Percentiles rank a stretch among this genome's conserved stretches.
These are phyloP conservation scores for Drechslerella coelobrocha DNA, from an alignment of 2,329 filamentous ascomycete species.

Conservation along the genomic window DNA sequence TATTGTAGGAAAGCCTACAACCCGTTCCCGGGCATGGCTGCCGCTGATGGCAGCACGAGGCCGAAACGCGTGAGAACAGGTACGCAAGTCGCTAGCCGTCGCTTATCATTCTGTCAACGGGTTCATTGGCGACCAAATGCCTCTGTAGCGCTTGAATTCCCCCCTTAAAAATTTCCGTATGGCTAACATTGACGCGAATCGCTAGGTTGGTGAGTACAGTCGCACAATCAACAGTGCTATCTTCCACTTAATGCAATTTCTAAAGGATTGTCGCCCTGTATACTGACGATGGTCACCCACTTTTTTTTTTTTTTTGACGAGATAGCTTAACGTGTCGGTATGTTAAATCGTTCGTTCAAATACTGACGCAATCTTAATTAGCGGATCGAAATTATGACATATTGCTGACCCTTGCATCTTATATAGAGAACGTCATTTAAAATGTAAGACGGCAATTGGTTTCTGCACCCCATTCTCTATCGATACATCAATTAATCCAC, in stretches of 20 bases:
- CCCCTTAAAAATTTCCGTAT: not conserved
- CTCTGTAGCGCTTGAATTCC: not conserved
- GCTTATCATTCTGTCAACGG: slow-evolving; percentile 10
- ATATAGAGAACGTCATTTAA: slow-evolving; percentile 54
- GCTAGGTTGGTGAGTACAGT: slow-evolving; percentile 46
- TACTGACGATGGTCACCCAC: slow-evolving; percentile 27
- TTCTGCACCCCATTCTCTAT: not conserved
- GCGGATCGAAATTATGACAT: slow-evolving; percentile 9
- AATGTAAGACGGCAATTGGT: slow-evolving; percentile 50
- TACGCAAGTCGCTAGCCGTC: slow-evolving; percentile 58
- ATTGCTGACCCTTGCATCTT: slow-evolving; percentile 35
- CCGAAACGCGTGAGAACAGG: slow-evolving; percentile 88
- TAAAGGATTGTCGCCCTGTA: not conserved
- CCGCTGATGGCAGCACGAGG: slow-evolving; percentile 61
- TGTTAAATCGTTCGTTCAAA: slow-evolving; percentile 11
- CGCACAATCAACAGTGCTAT: not conserved
- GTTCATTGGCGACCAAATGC: not conserved
- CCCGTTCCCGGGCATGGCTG: slow-evolving; percentile 41
- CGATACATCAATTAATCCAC: slow-evolving; percentile 32
- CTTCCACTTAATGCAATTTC: not conserved
- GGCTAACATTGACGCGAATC: slow-evolving; percentile 4
- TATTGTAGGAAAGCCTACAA: slow-evolving; percentile 17
- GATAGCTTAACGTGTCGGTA: slow-evolving; percentile 75
- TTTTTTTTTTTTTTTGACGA: not conserved
- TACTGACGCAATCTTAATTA: slow-evolving; percentile 15